A percentile compares a stretch with the other conserved stretches of the same genome.
These are phyloP conservation scores for Penicillium sclerotigenum DNA, from an alignment of 2,329 filamentous ascomycete genomes.

Conservation along the genomic window DNA sequence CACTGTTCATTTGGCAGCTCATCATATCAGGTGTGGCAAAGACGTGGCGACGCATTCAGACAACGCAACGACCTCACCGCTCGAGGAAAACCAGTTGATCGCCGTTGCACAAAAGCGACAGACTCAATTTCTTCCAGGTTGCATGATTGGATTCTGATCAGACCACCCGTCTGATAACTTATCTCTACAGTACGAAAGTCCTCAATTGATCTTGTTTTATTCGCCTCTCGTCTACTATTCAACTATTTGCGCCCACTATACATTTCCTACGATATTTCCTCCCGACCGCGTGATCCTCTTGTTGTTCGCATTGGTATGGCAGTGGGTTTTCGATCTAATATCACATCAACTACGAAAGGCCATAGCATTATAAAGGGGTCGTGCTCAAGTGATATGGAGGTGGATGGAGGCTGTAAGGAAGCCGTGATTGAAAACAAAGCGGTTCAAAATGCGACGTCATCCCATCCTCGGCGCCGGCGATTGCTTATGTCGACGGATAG, in stretches of 20 bases:
- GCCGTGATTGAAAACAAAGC: conserved; percentile 13
- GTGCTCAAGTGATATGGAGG: conserved; percentile 27
- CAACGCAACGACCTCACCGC: conserved; percentile 5
- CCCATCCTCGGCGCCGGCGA: conserved; percentile 26
- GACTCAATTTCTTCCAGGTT: background rate
- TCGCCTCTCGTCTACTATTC: background rate
- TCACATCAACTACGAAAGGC: background rate
- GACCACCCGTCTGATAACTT: background rate
- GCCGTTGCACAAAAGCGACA: background rate
- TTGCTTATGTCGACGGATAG: conserved; percentile 41
- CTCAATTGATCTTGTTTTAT: background rate
- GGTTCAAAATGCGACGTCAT: background rate
- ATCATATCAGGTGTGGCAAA: background rate
- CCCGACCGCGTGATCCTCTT: background rate
- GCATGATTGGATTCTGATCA: conserved; percentile 7
- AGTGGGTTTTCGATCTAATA: conserved; percentile 15
- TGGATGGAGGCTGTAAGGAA: conserved; percentile 22
- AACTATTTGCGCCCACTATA: background rate
- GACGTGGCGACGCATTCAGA: conserved; percentile 8
- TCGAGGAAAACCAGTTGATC: background rate
- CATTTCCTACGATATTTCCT: background rate
- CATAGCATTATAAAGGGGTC: conserved; percentile 13
- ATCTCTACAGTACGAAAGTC: background rate
- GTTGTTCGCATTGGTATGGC: conserved; percentile 16
- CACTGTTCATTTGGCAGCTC: background rate